Base-by-base conservation (phyloP, 495 filamentous ascomycete genomes). In the Penicillium ochrochloron region DNA sequence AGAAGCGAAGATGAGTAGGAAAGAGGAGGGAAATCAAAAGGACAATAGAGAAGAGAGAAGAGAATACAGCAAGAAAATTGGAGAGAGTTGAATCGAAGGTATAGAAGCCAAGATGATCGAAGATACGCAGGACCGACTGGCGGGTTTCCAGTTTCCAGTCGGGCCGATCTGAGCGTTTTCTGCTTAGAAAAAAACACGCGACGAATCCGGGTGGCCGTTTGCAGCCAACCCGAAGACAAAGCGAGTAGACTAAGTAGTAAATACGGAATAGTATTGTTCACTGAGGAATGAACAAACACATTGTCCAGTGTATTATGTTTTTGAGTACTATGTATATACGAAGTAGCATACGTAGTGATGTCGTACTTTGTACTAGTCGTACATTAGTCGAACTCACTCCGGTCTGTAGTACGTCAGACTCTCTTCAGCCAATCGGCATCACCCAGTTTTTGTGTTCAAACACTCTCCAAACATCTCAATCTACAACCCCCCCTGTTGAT, bases 161-260 rank as follows among this genome's bases (percentile, higher is more conserved):
- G 31, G 46, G 58, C 31, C 37, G 15, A 23, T 35, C 29, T 21
- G 44, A 15, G 48, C 27, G 57, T 33, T 62, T 34, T 33, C 50
- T 31, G 15, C 21, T 21, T 29, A 15, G 29, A n/a, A 14, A 29
- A 29, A 7, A 52, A 52, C 50, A 54, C 23, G 35, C 44, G 55
- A 69, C 70, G 61, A 72, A 74, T 69, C 65, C 72, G 71, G 72
- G 29, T 57, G 27, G 55, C 72, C 70, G 72, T 64, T 74, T 74
- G 72, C 72, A 60, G 63, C 57, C 54, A 17, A 51, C 31, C 31
- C 46, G 21, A 54, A 5, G 27, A 19, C 51, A n/a, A n/a, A 8
- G 19, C 4, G 25, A 27, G 25, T 27, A 27, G 4, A 27, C 25
- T 42, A 15, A n/a, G 5, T 15, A 42, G 39, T 6, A 42, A 42